Conservation (phyloP, 73 alveolate species). For the Blepharisma japonicum region DNA sequence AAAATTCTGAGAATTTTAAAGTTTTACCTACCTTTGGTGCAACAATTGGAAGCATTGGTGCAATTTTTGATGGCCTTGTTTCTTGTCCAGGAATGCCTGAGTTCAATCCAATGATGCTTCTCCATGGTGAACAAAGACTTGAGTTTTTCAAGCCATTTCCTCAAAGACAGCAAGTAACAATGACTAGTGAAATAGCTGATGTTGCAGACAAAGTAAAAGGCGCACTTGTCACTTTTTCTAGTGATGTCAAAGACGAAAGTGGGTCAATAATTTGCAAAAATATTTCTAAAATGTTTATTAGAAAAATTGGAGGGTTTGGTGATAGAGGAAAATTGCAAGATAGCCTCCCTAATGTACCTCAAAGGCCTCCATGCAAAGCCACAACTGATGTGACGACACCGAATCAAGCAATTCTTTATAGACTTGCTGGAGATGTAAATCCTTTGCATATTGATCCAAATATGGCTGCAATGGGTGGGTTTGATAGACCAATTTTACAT, state of each 20-base stretch:
- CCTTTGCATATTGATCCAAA: slow-evolving; percentile 81
- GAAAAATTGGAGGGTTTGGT: slow-evolving; percentile 90
- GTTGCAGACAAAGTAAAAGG: slow-evolving; percentile 81
- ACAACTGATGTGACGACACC: slow-evolving; percentile 51
- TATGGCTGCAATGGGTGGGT: slow-evolving; percentile 83
- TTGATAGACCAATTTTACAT: slow-evolving; percentile 82
- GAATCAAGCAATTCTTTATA: slow-evolving; percentile 69
- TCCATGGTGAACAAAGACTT: slow-evolving; percentile 83
- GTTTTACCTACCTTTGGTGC: slow-evolving; percentile 72
- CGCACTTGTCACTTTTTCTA: slow-evolving; percentile 49
- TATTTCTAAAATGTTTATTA: slow-evolving; percentile 49
- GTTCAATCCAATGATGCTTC: slow-evolving; percentile 88
- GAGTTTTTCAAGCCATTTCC: slow-evolving; percentile 54
- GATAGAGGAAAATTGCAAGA: slow-evolving; percentile 46
- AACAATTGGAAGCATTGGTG: slow-evolving; percentile 51
- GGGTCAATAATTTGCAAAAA: not conserved
- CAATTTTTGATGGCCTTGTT: slow-evolving; percentile 42
- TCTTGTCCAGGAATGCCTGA: slow-evolving; percentile 82
- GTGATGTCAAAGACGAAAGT: slow-evolving; percentile 10
- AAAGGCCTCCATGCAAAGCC: slow-evolving; percentile 68
- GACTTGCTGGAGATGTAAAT: slow-evolving; percentile 75
- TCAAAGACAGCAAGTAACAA: slow-evolving; percentile 42
- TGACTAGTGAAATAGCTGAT: slow-evolving; percentile 54
- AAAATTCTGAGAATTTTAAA: slow-evolving; percentile 60
- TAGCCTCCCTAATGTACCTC: slow-evolving; percentile 60